A percentile compares a stretch with the other conserved stretches of the same genome.
These are phyloP conservation scores for Penicillium canescens DNA, from an alignment of 495 filamentous ascomycete genomes.

Conservation along the genomic window DNA sequence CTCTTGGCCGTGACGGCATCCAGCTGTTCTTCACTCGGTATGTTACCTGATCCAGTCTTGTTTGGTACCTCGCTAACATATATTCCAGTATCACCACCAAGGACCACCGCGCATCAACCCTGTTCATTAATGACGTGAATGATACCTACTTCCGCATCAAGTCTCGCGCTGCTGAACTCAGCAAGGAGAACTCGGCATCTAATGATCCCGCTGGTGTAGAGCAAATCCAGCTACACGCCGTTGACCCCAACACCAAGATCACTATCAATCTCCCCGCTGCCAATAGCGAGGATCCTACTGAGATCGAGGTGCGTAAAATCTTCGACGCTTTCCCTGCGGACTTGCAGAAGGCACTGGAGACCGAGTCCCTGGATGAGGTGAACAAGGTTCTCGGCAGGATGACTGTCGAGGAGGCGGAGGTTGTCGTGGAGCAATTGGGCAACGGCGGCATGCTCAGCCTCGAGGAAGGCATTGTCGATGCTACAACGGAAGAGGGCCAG, in stretches of 20 bases:
- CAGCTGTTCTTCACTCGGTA: slow-evolving; percentile 89
- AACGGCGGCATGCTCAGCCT: slow-evolving; percentile 90
- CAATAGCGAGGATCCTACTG: slow-evolving; percentile 63
- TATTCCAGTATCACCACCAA: slow-evolving; percentile 74
- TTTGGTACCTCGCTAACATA: slow-evolving; percentile 14
- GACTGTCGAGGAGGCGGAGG: slow-evolving; percentile 91
- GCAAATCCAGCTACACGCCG: slow-evolving; percentile 95
- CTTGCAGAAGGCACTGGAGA: slow-evolving; percentile 77
- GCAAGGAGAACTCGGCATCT: slow-evolving; percentile 61
- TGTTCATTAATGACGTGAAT: slow-evolving; percentile 92
- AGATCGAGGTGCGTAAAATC: slow-evolving; percentile 66
- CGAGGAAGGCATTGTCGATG: slow-evolving; percentile 91
- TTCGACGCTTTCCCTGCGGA: slow-evolving; percentile 83
- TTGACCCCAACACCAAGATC: slow-evolving; percentile 90
- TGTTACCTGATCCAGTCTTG: slow-evolving; percentile 3
- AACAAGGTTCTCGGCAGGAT: slow-evolving; percentile 95
- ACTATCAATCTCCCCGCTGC: slow-evolving; percentile 74
- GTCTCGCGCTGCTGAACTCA: slow-evolving; percentile 74
- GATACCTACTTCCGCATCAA: slow-evolving; percentile 82
- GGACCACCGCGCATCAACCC: slow-evolving; percentile 85
- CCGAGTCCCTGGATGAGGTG: slow-evolving; percentile 85
- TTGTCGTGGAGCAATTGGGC: slow-evolving; percentile 79
- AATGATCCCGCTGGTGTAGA: slow-evolving; percentile 76
- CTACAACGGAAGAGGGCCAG: slow-evolving; percentile 88
- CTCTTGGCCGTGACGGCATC: slow-evolving; percentile 84